Evolutionary conservation across 2,329 filamentous ascomycete genomes (phyloP), one percentile per base, ranked within the genome.

Genomic region (Phaeomoniella chlamydospora): DNA sequence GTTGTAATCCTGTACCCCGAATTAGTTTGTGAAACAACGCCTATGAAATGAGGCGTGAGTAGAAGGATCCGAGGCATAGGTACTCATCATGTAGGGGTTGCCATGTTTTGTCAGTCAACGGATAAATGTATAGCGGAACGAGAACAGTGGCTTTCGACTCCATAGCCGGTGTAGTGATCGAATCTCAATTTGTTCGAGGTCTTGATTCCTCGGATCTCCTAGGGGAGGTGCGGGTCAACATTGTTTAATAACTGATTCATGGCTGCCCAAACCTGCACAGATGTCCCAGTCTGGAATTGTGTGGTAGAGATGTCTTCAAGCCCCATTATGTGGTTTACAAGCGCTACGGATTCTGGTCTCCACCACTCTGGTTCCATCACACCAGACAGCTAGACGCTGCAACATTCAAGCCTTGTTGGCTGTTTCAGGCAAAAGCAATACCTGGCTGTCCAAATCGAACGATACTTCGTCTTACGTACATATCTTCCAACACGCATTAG

Each of bases 91-190:
- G 57, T 40, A 67, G 48, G 11, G 61, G 59, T 41, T 58, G 48
- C 62, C 64, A 68, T 15, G 62, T 60, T 31, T 56, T 61, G n/a
- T 55, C 51, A 30, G 53, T 52, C 38, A n/a, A n/a, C n/a, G 63
- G 63, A 48, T 67, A 67, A 30, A 67, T 52, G 47, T 67, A 67
- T 36, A 68, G 60, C 41, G 62, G 64, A 32, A 68, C 55, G 39
- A 67, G 53, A 11, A 67, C 56, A 33, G 56, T 59, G 19, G 58
- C 52, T 45, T 53, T 55, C 3, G 57, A 53, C 22, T 49, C 49
- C 49, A 53, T 54, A 38, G 34, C 15, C 5, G n/a, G 17, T 12
- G 16, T 15, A 29, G 17, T 29, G 13, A 29, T 29, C n/a, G 15
- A 4, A 29, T 15, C 34, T 5, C 26, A 36, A 26, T 22, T 31